These are phyloP conservation scores for Fusarium sp. DNA, from an alignment of 2,329 filamentous ascomycete genomes.

Conservation along the genomic window DNA sequence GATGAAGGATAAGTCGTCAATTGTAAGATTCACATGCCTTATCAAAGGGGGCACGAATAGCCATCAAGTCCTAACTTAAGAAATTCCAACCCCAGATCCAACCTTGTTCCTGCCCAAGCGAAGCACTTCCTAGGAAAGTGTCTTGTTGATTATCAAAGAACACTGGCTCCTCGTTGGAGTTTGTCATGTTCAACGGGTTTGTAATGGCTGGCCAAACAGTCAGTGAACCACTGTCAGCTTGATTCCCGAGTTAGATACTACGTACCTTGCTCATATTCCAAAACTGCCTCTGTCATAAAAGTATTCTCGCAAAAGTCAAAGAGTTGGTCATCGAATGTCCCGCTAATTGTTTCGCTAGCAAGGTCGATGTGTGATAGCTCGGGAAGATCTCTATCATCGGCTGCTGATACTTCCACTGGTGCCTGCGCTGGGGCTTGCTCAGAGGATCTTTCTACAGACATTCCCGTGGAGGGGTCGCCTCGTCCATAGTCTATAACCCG, in stretches of 20 bases:
- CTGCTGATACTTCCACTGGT: neutral
- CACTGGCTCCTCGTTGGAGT: neutral
- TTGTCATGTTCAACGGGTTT: neutral
- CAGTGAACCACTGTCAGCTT: neutral
- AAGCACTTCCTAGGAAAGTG: neutral
- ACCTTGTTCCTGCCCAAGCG: constrained; percentile 18
- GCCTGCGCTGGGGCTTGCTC: neutral
- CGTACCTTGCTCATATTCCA: neutral
- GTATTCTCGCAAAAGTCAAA: constrained; percentile 13
- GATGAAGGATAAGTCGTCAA: neutral
- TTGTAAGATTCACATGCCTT: neutral
- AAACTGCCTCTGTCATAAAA: constrained; percentile 3
- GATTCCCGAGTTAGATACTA: neutral
- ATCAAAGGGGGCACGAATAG: neutral
- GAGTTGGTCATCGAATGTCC: neutral
- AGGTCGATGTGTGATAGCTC: neutral
- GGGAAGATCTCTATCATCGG: neutral
- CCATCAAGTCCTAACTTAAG: neutral
- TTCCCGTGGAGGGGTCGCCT: neutral
- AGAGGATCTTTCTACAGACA: neutral
- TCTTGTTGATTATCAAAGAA: neutral
- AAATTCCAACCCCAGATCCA: constrained; percentile 29
- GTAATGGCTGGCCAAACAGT: neutral
- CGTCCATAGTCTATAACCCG: neutral
- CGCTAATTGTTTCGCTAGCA: neutral